Conservation (phyloP, 495 filamentous ascomycete genomes). For the Baudoinia panamericana region DNA sequence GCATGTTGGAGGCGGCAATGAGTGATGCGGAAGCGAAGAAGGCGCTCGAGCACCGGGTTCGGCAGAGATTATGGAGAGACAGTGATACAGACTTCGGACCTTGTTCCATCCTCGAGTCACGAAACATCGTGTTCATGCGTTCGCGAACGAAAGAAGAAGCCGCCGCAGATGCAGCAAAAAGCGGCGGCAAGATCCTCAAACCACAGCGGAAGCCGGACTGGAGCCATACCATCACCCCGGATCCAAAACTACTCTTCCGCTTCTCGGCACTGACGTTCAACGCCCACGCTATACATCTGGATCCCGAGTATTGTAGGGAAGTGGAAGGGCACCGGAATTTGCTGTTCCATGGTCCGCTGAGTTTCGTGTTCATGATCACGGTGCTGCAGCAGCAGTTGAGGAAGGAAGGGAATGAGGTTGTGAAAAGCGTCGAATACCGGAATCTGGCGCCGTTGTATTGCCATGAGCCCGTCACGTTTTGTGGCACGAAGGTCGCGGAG, state of each 20-base stretch:
- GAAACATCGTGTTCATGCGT: slow-evolving; percentile 51
- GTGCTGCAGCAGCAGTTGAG: slow-evolving; percentile 42
- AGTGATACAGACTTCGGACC: slow-evolving; percentile 30
- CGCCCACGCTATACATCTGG: slow-evolving; percentile 75
- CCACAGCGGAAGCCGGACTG: slow-evolving; percentile 39
- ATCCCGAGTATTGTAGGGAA: slow-evolving; percentile 51
- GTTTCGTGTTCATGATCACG: slow-evolving; percentile 59
- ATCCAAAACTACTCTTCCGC: slow-evolving; percentile 58
- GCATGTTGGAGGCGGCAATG: slow-evolving; percentile 29
- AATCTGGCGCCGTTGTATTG: slow-evolving; percentile 75
- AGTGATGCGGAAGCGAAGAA: slow-evolving; percentile 17
- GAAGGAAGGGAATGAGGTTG: slow-evolving; percentile 19
- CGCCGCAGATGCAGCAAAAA: slow-evolving; percentile 9
- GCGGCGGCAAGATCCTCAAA: slow-evolving; percentile 12
- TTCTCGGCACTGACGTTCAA: slow-evolving; percentile 79
- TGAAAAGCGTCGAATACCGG: slow-evolving; percentile 54
- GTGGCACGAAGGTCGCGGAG: slow-evolving; percentile 21
- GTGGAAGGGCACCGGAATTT: slow-evolving; percentile 61
- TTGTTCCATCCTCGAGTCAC: slow-evolving; percentile 37
- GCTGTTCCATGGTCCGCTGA: slow-evolving; percentile 77
- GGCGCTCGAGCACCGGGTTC: slow-evolving; percentile 26
- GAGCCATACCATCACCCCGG: slow-evolving; percentile 47
- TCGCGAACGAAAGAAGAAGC: slow-evolving; percentile 24
- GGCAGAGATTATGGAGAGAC: slow-evolving; percentile 35
- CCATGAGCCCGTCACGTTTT: slow-evolving; percentile 39